Base-by-base conservation (phyloP, 495 filamentous ascomycete genomes). In the Penicillium herquei region DNA sequence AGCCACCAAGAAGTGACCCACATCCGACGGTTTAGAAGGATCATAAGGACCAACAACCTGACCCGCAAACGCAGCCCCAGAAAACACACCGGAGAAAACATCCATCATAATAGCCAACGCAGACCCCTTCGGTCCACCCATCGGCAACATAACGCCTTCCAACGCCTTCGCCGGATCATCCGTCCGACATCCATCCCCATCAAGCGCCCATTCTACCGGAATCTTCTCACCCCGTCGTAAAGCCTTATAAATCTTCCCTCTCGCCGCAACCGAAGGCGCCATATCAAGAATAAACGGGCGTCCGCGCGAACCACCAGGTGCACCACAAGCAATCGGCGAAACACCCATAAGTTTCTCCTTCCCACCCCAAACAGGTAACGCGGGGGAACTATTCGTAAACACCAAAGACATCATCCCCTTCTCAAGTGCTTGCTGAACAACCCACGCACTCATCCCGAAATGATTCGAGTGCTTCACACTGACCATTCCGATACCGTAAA, bases 81-180 rank as follows among this genome's bases (percentile, higher is more conserved):
- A 85, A 9, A 92, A 66, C 5, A 90, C 88, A 1, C 88, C 88
- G 6, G 87, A 89, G 56, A 92, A 91, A 3, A 92, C 86, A 71
- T 92, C 88, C 88, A 91, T 91, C 88, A 92, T 91, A 37, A 92
- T 79, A 0, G 85, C 73, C 41, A 92, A 58, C 5, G 82, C 88
- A 14, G 81, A 84, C 5, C 88, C 88, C 67, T 92, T 92, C 0
- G 87, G 87, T 0, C 88, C 88, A 0, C 87, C 88, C 85, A 92
- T 90, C 0, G 88, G 87, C 48, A 90, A 69, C 88, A 92, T 92
- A 1, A 87, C 84, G 0, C 88, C 88, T 48, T 83, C 74, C 26
- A 90, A 64, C 31, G 87, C 88, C 13, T 73, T 72, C 1, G 70
- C 80, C 0, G 88, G 87, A 65, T 92, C 87, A 61, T 84, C 81